Conservation (phyloP, 345 rosid genomes). For the Hibiscus trionum region DNA sequence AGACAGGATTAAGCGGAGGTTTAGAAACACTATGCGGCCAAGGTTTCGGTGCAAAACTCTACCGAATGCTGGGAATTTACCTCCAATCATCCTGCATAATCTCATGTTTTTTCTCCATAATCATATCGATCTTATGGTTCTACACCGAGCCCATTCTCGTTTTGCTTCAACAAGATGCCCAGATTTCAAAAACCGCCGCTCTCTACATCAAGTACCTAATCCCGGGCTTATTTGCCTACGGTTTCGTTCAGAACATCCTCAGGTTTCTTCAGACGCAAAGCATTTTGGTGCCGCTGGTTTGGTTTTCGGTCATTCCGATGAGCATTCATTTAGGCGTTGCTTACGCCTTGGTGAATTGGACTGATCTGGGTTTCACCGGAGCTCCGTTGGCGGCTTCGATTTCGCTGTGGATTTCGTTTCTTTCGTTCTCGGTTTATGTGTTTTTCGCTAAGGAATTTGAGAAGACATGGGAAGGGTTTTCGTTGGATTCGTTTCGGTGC, state of each 20-base stretch:
- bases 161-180: conserved; percentile 50
- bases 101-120: conserved; percentile 34
- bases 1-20: conserved; percentile 71
- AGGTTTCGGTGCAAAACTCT: conserved; percentile 61
- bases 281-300: conserved; percentile 36
- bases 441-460: conserved; percentile 29
- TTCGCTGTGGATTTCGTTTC: conserved; percentile 50
- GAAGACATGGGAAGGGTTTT: conserved; percentile 63
- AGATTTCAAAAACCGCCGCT: conserved; percentile 43
- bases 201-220: conserved; percentile 48
- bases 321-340: conserved; percentile 38
- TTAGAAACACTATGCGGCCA: conserved; percentile 87
- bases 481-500: conserved; percentile 31
- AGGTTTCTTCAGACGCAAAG: conserved; percentile 80
- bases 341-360: conserved; percentile 33
- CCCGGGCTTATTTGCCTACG: conserved; percentile 59
- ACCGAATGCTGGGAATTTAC: conserved; percentile 56
- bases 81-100: conserved; percentile 69
- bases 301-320: conserved; percentile 37
- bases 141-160: conserved; percentile 41
- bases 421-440: conserved; percentile 41
- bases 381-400: conserved; percentile 67
- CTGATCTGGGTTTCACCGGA: conserved; percentile 50
- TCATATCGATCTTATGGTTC: conserved; percentile 51
- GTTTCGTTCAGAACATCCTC: conserved; percentile 52